Base-by-base conservation (phyloP, 1,284 basidiomycete genomes). In the Heimioporus punctisporus region DNA sequence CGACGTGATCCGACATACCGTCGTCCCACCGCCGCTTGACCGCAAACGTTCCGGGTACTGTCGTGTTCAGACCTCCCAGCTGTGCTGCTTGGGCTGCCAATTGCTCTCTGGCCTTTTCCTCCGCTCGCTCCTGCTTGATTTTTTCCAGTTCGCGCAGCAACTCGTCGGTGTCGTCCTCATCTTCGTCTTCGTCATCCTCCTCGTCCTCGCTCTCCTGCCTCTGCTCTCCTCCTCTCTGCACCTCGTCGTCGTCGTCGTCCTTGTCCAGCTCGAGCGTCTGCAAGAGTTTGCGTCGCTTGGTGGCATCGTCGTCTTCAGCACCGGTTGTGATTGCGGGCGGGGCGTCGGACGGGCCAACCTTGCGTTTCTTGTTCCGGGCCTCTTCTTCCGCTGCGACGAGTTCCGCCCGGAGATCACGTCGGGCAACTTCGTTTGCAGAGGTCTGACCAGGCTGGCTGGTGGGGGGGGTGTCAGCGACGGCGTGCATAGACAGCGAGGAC, bases 1-100 rank as follows among this genome's bases (percentile, higher is more conserved):
- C 31, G 9, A 34, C 31, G 12, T 34, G 4, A 19, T 19, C 17
- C 34, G 28, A 68, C 83, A 45, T 27, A 92, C 91, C 93, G 68
- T 97, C 95, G 69, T 98, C 95, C 95, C 95, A 98, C 51, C 95
- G 81, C 63, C 89, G 81, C 77, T 97, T 97, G 57, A 98, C 94
- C 15, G 92, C 84, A 66, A 98, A 97, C 14, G 90, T 86, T 8
- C 90, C 90, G 0, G 86, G 85, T n/a, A 81, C 82, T 1, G 88
- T 89, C 7, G 92, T 92, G 58, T 86, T 89, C 30, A 93, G 71
- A 17, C 76, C 76, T 39, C 92, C 92, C 3, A 97, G 79, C 11
- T 94, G 94, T 10, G 84, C 84, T n/a, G 84, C 78, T n/a, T 80
- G 74, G n/a, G 80, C 75, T 7, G 82, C 86, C 34, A 83, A 80